Evolutionary conservation across 2,329 filamentous ascomycete species (phyloP).

Genomic region (Fusarium compactum): DNA sequence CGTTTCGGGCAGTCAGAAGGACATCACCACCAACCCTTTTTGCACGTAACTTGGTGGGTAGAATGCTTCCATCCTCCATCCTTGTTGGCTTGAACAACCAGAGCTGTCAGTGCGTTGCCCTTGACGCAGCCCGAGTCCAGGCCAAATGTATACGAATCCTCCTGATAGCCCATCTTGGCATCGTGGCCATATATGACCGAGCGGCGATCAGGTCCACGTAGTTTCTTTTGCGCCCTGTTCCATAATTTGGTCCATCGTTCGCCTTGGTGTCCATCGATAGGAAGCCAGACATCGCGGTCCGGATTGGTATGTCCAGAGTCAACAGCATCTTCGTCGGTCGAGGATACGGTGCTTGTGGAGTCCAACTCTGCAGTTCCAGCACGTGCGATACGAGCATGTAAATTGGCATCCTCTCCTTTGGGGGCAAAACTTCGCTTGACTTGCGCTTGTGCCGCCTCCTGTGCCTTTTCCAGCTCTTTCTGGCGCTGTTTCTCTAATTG

Average conservation of each 20-base stretch:
- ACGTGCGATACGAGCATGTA: slow-evolving; percentile 12
- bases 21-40: slow-evolving; percentile 37
- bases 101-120: slow-evolving; percentile 79
- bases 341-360: not conserved
- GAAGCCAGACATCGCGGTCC: slow-evolving; percentile 52
- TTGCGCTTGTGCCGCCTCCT: slow-evolving; percentile 17
- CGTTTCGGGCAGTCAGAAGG: not conserved
- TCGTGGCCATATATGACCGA: slow-evolving; percentile 93
- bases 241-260: slow-evolving; percentile 76
- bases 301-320: slow-evolving; percentile 24
- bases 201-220: slow-evolving; percentile 55
- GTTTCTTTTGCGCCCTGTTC: slow-evolving; percentile 63
- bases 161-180: slow-evolving; percentile 73
- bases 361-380: slow-evolving; percentile 12
- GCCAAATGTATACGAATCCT: slow-evolving; percentile 79
- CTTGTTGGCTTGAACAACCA: slow-evolving; percentile 73
- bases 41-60: slow-evolving; percentile 59
- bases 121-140: slow-evolving; percentile 86
- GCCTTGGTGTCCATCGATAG: slow-evolving; percentile 62
- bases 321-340: not conserved
- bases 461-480: slow-evolving; percentile 32
- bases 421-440: slow-evolving; percentile 13
- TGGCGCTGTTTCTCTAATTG: slow-evolving; percentile 40
- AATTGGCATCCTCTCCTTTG: not conserved
- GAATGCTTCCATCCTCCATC: slow-evolving; percentile 52